Percentiles rank a stretch among this genome's conserved stretches.
phyloP scores from a whole-genome alignment of 306 rosid species.

The Cucurbita maxima region DNA sequence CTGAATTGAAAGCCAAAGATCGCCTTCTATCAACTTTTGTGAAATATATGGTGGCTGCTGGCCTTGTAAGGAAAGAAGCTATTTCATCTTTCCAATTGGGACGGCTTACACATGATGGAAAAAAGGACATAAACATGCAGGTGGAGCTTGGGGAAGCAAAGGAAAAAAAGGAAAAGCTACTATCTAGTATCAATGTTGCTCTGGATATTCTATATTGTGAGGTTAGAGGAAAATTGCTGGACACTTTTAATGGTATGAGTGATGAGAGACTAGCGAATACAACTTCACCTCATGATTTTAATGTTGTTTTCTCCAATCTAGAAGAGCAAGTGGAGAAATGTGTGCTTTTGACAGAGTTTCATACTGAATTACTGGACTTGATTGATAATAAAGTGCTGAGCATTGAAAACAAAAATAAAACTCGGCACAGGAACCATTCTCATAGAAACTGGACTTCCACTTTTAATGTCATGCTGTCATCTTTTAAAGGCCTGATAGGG shows the following conservation, averaged over 20 bases:
- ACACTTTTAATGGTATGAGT: constrained; percentile 25
- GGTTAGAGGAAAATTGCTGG: constrained; percentile 33
- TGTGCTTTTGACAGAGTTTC: constrained; percentile 55
- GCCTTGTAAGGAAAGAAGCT: constrained; percentile 33
- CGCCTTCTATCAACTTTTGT: constrained; percentile 51
- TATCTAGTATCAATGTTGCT: constrained; percentile 42
- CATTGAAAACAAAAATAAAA: constrained; percentile 22
- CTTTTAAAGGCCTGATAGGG: constrained; percentile 50
- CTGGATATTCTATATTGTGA: constrained; percentile 41
- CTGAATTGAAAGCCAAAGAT: constrained; percentile 70
- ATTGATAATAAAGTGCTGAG: constrained; percentile 33
- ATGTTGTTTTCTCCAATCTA: constrained; percentile 41
- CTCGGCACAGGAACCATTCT: constrained; percentile 23
- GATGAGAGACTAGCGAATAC: constrained; percentile 31
- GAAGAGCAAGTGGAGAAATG: constrained; percentile 90
- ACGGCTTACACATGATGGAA: constrained; percentile 30
- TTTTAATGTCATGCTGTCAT: constrained; percentile 46
- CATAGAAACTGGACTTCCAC: constrained; percentile 64
- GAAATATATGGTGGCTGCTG: constrained; percentile 57
- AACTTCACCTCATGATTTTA: constrained; percentile 31
- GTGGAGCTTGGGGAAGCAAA: constrained; percentile 42
- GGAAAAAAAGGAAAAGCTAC: constrained; percentile 46
- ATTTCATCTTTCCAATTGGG: constrained; percentile 28
- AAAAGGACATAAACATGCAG: constrained; percentile 23
- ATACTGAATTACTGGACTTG: constrained; percentile 37